A percentile compares a stretch with the other conserved stretches of the same genome.
Evolutionary conservation across 129 eudicot genomes (phyloP).

Genomic region (Lactuca sativa): DNA sequence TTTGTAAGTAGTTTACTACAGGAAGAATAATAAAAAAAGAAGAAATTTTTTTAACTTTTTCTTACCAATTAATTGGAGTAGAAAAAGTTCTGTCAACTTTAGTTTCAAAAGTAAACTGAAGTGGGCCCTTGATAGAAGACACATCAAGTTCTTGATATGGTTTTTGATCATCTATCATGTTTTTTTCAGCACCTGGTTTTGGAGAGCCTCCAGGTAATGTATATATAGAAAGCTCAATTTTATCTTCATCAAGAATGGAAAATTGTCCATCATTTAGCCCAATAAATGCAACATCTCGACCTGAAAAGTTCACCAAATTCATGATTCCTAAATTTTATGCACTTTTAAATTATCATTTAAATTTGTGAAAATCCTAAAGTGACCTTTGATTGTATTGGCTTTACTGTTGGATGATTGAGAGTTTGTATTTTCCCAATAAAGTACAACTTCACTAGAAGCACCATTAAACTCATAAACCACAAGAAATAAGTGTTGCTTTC

Average conservation of each 20-base stretch:
- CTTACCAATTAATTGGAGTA: conserved; percentile 91
- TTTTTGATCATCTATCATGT: conserved; percentile 52
- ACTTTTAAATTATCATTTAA: too few relatives aligned
- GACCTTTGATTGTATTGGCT: conserved; percentile 82
- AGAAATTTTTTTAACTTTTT: conserved; percentile 18
- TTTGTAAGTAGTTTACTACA: background rate
- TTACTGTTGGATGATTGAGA: conserved; percentile 76
- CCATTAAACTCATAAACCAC: conserved; percentile 83
- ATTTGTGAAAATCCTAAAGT: background rate
- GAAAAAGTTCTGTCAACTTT: conserved; percentile 95
- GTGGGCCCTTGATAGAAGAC: conserved; percentile 79
- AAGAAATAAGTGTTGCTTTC: conserved; percentile 89
- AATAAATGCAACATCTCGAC: conserved; percentile 91
- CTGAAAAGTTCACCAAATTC: conserved; percentile 36
- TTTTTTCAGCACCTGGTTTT: conserved; percentile 57
- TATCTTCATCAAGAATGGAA: conserved; percentile 92
- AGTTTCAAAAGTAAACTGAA: conserved; percentile 81
- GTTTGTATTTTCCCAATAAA: conserved; percentile 90
- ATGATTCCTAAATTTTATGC: background rate
- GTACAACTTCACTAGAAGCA: conserved; percentile 74
- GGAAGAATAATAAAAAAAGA: background rate
- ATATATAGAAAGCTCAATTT: conserved; percentile 70
- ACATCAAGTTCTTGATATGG: conserved; percentile 56
- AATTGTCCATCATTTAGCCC: conserved; percentile 87
- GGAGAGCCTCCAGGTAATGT: conserved; percentile 74